These are phyloP conservation scores for Paramecium bursaria DNA, from an alignment of 73 alveolate genomes.

Conservation along the genomic window DNA sequence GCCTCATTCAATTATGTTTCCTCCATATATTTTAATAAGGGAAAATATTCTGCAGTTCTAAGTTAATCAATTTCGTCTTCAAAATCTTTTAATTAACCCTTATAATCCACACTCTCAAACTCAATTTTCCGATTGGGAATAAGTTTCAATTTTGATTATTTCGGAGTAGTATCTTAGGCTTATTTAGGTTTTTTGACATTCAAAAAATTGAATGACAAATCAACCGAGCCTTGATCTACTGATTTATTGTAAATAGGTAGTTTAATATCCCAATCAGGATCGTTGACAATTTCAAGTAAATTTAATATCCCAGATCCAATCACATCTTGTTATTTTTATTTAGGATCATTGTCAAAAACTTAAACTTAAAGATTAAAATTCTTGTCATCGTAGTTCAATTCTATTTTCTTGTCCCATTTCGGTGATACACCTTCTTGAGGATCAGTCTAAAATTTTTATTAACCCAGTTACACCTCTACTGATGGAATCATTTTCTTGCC, in stretches of 20 bases:
- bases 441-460: too few relatives aligned
- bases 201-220: conserved; percentile 14
- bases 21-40: neutral
- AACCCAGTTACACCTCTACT: too few relatives aligned
- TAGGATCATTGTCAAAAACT: neutral
- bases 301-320: neutral
- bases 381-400: conserved; percentile 11
- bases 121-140: neutral
- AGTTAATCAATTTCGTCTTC: neutral
- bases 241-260: neutral
- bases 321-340: conserved; percentile 1
- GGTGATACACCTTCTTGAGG: conserved; percentile 33
- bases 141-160: neutral
- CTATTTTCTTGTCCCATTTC: neutral
- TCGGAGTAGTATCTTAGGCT: neutral
- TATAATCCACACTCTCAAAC: neutral
- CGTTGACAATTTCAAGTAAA: neutral
- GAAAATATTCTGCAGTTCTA: neutral
- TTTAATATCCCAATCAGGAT: conserved; percentile 26
- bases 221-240: neutral
- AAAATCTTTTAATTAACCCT: neutral
- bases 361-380: neutral
- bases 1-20: neutral
- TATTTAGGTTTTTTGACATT: conserved; percentile 4
- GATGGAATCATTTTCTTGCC: too few relatives aligned